phyloP scores from a whole-genome alignment of 2,329 filamentous ascomycete genomes.

The Aschersonia sp. region DNA sequence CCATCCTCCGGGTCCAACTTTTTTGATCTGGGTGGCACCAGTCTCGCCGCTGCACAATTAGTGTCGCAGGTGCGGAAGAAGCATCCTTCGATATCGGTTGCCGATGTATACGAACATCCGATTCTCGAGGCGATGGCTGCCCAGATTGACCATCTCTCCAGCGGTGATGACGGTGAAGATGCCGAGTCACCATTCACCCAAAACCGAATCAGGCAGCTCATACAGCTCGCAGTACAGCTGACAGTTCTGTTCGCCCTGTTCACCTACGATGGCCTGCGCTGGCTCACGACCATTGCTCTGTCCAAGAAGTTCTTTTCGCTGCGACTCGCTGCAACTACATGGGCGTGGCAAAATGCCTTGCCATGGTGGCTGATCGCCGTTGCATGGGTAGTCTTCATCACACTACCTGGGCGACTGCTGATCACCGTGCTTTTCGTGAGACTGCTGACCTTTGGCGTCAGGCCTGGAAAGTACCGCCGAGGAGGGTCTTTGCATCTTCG shows the following conservation, averaged over 20 bases:
- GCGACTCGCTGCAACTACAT: constrained; percentile 1
- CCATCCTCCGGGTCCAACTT: constrained; percentile 6
- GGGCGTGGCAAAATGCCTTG: constrained; percentile 4
- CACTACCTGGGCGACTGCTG: constrained; percentile 7
- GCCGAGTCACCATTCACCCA: not conserved
- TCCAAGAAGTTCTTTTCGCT: constrained; percentile 6
- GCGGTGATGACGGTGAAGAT: not conserved
- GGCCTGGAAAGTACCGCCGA: constrained; percentile 7
- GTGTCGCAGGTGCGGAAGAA: constrained; percentile 8
- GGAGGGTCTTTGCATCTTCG: constrained; percentile 7
- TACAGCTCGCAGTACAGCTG: constrained; percentile 1
- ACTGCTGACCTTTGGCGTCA: constrained; percentile 5
- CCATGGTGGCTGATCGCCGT: constrained; percentile 6
- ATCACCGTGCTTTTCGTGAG: constrained; percentile 4
- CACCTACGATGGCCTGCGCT: constrained; percentile 4
- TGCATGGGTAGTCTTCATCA: constrained; percentile 5
- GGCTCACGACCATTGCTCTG: constrained; percentile 3
- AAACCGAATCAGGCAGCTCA: not conserved
- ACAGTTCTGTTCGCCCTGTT: constrained; percentile 5
- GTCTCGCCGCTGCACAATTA: constrained; percentile 9
- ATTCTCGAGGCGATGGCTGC: constrained; percentile 6
- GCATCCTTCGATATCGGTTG: constrained; percentile 8
- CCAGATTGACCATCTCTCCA: constrained; percentile 7
- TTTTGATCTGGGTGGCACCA: constrained; percentile 10
- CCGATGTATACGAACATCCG: constrained; percentile 9